Conservation (phyloP, 1,284 basidiomycete species). For the Ceratobasidium theobromae region DNA sequence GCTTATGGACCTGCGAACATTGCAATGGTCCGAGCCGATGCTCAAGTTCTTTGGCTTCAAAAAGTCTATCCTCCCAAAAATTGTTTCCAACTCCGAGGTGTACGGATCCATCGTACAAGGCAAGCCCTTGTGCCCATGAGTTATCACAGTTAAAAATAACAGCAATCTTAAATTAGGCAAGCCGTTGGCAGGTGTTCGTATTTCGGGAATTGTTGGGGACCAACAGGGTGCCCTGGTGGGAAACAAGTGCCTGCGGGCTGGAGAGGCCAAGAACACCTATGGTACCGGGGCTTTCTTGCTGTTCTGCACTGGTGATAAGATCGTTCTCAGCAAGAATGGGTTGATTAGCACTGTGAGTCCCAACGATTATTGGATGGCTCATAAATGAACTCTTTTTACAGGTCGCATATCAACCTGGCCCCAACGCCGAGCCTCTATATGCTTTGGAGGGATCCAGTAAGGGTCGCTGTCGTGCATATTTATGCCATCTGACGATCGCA, state of each 20-base stretch:
- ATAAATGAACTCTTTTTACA: conserved; percentile 44
- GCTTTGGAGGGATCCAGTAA: conserved; percentile 91
- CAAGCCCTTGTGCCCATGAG: background rate
- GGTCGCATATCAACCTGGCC: conserved; percentile 92
- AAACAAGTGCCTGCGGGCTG: conserved; percentile 85
- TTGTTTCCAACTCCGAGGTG: conserved; percentile 90
- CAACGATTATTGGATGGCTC: background rate
- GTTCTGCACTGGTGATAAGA: conserved; percentile 88
- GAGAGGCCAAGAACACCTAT: conserved; percentile 93
- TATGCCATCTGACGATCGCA: background rate
- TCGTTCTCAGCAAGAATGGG: conserved; percentile 84
- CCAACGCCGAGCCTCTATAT: conserved; percentile 77
- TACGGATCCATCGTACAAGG: conserved; percentile 71
- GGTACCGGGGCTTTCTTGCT: conserved; percentile 96
- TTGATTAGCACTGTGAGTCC: conserved; percentile 78
- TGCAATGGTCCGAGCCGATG: conserved; percentile 82
- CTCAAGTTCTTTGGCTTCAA: conserved; percentile 88
- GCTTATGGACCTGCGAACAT: conserved; percentile 79
- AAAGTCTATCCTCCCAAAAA: conserved; percentile 75
- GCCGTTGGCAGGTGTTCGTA: conserved; percentile 73
- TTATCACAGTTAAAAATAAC: background rate
- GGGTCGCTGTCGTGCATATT: conserved; percentile 40
- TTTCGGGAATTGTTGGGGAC: conserved; percentile 92
- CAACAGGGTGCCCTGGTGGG: conserved; percentile 96
- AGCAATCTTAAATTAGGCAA: conserved; percentile 46